A percentile compares a stretch with the other conserved stretches of the same genome.
Conservation (phyloP, 2,329 filamentous ascomycete species). For the Phaeosphaeria sp. region DNA sequence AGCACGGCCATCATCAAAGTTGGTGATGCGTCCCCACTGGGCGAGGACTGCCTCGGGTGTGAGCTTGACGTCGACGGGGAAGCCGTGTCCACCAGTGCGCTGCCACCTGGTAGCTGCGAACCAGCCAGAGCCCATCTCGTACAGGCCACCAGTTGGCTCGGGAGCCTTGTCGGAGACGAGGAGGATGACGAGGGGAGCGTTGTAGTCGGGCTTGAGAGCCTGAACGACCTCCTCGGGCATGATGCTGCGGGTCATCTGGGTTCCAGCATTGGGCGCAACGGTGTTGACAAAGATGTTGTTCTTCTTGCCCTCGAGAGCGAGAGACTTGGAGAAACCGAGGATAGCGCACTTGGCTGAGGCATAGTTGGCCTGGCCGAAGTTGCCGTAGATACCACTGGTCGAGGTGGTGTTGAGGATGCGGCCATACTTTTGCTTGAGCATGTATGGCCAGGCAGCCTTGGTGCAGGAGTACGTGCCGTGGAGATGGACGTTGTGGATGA, state of each 20-base stretch:
- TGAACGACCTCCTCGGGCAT: slow-evolving; percentile 97
- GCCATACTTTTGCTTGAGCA: slow-evolving; percentile 98
- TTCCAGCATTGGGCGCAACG: slow-evolving; percentile 96
- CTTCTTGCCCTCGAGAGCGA: slow-evolving; percentile 92
- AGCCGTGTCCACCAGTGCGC: slow-evolving; percentile 84
- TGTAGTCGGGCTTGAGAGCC: slow-evolving; percentile 98
- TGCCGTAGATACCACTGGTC: slow-evolving; percentile 97
- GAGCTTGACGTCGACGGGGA: slow-evolving; percentile 79
- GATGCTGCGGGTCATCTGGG: slow-evolving; percentile 90
- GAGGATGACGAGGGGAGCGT: slow-evolving; percentile 88
- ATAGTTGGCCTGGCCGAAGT: slow-evolving; percentile 99
- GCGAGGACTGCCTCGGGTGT: slow-evolving; percentile 84
- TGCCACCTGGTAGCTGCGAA: slow-evolving; percentile 93
- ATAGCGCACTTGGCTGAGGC: slow-evolving; percentile 76
- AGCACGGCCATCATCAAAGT: slow-evolving; percentile 86
- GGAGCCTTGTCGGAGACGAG: slow-evolving; percentile 89
- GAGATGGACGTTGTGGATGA: slow-evolving; percentile 90
- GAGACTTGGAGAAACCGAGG: slow-evolving; percentile 89
- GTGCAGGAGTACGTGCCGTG: slow-evolving; percentile 95
- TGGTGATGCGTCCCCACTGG: slow-evolving; percentile 69
- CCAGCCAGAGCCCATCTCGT: slow-evolving; percentile 96
- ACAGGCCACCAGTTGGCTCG: slow-evolving; percentile 83
- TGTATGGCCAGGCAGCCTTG: slow-evolving; percentile 96
- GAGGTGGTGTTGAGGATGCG: slow-evolving; percentile 96
- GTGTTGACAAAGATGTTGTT: slow-evolving; percentile 99